A percentile compares a stretch with the other conserved stretches of the same genome.
Evolutionary conservation across 345 rosid genomes (phyloP).

Genomic region (Erysimum cheiranthoides): DNA sequence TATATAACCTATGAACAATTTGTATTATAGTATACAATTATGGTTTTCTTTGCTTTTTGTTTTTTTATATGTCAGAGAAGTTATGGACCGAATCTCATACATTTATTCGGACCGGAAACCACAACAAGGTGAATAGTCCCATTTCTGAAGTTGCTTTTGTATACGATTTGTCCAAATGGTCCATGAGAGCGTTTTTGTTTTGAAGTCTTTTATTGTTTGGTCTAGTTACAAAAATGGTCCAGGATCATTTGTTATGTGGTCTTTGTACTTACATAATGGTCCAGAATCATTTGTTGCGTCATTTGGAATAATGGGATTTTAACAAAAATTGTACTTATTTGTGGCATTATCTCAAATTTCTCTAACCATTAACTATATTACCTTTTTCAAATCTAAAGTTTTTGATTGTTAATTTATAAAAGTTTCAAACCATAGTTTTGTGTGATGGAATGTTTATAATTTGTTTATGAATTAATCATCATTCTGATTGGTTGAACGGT

Average conservation of each 20-base stretch:
- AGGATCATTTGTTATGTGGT: too few species aligned
- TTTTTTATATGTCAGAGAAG: too few species aligned
- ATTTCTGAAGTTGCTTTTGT: neutral
- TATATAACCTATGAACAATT: neutral
- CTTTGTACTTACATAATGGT: neutral
- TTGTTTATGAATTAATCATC: neutral
- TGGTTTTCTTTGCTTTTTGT: neutral
- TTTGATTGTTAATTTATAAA: neutral
- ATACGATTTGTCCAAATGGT: slow-evolving; percentile 18
- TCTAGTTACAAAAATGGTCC: slow-evolving; percentile 4
- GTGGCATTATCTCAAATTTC: neutral
- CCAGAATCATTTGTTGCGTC: slow-evolving; percentile 8
- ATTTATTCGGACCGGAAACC: too few species aligned
- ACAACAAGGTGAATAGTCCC: too few species aligned
- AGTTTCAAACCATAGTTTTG: neutral
- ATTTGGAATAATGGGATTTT: slow-evolving; percentile 10
- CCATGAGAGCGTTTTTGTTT: slow-evolving; percentile 30
- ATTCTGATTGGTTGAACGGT: neutral
- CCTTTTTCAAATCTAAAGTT: neutral
- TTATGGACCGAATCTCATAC: too few species aligned
- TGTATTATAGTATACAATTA: neutral
- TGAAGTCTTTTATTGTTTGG: neutral
- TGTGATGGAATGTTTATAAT: slow-evolving; percentile 8
- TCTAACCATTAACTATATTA: neutral
- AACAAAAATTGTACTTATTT: neutral